Conservation (phyloP, 78 protist species). For the Dictyostelium firmibasis region DNA sequence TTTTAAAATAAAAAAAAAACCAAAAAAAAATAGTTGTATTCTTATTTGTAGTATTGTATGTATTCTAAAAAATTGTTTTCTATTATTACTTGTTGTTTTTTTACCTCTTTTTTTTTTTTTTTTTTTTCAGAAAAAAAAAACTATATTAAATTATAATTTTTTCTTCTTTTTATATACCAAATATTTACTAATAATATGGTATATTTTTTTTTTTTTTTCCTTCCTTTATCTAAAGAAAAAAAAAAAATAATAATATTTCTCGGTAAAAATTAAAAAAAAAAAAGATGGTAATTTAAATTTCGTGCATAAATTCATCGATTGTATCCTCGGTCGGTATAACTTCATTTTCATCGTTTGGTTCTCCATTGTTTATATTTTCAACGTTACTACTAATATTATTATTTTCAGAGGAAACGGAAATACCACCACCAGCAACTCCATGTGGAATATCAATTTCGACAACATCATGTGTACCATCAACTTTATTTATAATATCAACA, state of each 20-base stretch:
- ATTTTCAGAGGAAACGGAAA: not conserved
- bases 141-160: not conserved
- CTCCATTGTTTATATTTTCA: not conserved
- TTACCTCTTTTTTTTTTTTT: not conserved
- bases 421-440: not conserved
- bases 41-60: not conserved
- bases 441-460: not conserved
- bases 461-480: not conserved
- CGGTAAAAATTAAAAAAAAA: not conserved
- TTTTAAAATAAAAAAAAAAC: not conserved
- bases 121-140: not conserved
- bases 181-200: not conserved
- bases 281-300: not conserved
- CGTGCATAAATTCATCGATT: not conserved
- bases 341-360: not conserved
- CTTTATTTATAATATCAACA: not conserved
- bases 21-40: not conserved
- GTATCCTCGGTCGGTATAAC: not conserved
- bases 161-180: not conserved
- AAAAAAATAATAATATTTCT: not conserved
- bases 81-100: not conserved
- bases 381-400: not conserved
- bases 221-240: not conserved
- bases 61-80: not conserved
- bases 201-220: not conserved